These are phyloP conservation scores for Ostreobium quekettii DNA, from an alignment of 139 green algal species.

Conservation along the genomic window DNA sequence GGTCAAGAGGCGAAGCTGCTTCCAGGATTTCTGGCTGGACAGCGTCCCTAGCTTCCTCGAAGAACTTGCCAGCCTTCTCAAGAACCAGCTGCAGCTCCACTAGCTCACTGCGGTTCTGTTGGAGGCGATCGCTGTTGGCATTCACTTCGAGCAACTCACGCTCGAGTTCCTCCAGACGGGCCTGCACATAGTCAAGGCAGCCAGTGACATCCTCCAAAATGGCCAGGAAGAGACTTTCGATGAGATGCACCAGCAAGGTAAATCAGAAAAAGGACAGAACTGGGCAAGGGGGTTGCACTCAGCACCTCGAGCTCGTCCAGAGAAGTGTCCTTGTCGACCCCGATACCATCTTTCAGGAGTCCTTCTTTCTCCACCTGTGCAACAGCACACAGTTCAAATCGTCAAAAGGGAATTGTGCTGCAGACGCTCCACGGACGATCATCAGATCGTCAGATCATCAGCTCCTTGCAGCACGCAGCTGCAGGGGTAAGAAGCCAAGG, in stretches of 20 bases:
- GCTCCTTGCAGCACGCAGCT: neutral
- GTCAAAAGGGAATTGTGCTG: neutral
- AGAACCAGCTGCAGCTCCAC: slow-evolving; percentile 92
- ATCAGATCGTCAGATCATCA: neutral
- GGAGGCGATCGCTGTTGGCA: slow-evolving; percentile 80
- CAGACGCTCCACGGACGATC: neutral
- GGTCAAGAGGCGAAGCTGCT: slow-evolving; percentile 18
- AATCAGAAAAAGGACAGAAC: too few species aligned
- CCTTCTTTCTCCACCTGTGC: slow-evolving; percentile 60
- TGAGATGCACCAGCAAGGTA: too few species aligned
- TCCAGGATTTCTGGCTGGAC: neutral
- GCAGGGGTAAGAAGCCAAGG: too few species aligned
- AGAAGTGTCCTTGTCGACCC: slow-evolving; percentile 32
- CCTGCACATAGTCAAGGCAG: slow-evolving; percentile 37
- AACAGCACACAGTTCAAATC: neutral
- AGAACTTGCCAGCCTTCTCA: slow-evolving; percentile 85
- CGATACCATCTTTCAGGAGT: slow-evolving; percentile 30
- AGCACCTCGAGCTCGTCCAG: slow-evolving; percentile 77
- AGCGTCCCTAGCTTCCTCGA: slow-evolving; percentile 57
- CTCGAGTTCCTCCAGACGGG: slow-evolving; percentile 81
- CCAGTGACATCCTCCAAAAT: neutral
- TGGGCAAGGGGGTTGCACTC: too few species aligned
- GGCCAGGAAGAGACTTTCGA: too few species aligned
- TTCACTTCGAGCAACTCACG: slow-evolving; percentile 81
- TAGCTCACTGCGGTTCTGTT: slow-evolving; percentile 64